These are phyloP conservation scores for Schoenoplectus tabernaemontani DNA, from an alignment of 202 grass and related monocot species.

Conservation along the genomic window DNA sequence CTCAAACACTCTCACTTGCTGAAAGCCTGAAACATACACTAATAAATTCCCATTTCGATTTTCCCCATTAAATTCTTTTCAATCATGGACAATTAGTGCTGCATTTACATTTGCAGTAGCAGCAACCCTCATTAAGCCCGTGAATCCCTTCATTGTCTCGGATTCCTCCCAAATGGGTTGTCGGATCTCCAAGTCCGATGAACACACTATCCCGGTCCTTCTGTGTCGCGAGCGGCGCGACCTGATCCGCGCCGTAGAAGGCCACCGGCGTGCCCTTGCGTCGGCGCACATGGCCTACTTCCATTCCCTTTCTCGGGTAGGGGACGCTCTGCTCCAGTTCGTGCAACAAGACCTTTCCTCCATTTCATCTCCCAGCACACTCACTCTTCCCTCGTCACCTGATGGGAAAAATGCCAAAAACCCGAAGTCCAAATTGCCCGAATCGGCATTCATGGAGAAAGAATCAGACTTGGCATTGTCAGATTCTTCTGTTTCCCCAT, in stretches of 20 bases:
- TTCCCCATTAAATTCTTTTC: not conserved
- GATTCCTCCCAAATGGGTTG: slow-evolving; percentile 41
- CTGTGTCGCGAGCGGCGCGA: slow-evolving; percentile 78
- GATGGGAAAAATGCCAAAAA: slow-evolving; percentile 24
- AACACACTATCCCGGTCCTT: slow-evolving; percentile 34
- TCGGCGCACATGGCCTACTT: slow-evolving; percentile 68
- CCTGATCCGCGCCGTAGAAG: slow-evolving; percentile 46
- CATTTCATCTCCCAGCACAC: slow-evolving; percentile 36
- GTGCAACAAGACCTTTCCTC: slow-evolving; percentile 53
- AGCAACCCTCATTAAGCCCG: not conserved
- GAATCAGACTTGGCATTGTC: not conserved
- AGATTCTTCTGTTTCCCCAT: slow-evolving; percentile 3
- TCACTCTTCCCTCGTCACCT: slow-evolving; percentile 53
- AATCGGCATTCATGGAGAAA: not conserved
- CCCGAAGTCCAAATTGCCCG: slow-evolving; percentile 18
- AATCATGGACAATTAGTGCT: not conserved
- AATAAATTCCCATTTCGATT: not conserved
- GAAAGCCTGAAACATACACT: not conserved
- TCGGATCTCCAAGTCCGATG: slow-evolving; percentile 70
- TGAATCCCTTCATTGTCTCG: not conserved
- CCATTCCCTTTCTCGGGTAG: slow-evolving; percentile 55
- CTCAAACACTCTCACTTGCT: not conserved
- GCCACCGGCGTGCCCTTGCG: slow-evolving; percentile 45
- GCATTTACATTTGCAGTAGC: not conserved
- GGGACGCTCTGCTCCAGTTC: slow-evolving; percentile 70